A percentile compares a stretch with the other conserved stretches of the same genome.
phyloP scores from a whole-genome alignment of 2,329 filamentous ascomycete genomes.

The Penicillium sp. region DNA sequence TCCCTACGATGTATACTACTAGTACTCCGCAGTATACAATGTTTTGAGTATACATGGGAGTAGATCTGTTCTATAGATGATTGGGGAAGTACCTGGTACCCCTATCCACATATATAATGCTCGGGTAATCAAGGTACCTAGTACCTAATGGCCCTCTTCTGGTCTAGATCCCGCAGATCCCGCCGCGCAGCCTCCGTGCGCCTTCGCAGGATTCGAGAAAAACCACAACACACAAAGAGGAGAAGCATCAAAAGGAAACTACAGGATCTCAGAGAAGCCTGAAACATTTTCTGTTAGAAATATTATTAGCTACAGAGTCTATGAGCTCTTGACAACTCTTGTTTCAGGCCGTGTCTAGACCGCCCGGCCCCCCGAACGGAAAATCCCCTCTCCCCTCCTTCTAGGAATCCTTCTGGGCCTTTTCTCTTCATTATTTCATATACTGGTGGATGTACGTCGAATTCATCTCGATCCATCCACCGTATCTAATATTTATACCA shows the following conservation, averaged over 20 bases:
- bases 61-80: not conserved
- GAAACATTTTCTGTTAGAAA: not conserved
- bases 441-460: constrained; percentile 6
- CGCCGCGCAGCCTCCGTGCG: constrained; percentile 5
- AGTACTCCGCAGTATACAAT: too few relatives aligned
- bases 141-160: not conserved
- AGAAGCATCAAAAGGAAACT: not conserved
- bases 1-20: not conserved
- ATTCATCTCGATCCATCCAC: constrained; percentile 2
- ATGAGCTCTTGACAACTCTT: not conserved
- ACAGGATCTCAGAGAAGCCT: not conserved
- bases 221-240: not conserved
- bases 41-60: too few relatives aligned
- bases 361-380: constrained; percentile 27
- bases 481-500: not conserved
- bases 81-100: not conserved
- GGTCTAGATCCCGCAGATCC: constrained; percentile 25
- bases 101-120: not conserved
- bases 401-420: constrained; percentile 7
- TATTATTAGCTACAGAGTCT: not conserved
- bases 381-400: constrained; percentile 24
- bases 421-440: constrained; percentile 4
- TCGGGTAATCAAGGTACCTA: not conserved
- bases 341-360: constrained; percentile 32
- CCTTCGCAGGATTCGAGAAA: constrained; percentile 1